Conservation (phyloP, 2,329 filamentous ascomycete species). For the Claviceps purpurea region DNA sequence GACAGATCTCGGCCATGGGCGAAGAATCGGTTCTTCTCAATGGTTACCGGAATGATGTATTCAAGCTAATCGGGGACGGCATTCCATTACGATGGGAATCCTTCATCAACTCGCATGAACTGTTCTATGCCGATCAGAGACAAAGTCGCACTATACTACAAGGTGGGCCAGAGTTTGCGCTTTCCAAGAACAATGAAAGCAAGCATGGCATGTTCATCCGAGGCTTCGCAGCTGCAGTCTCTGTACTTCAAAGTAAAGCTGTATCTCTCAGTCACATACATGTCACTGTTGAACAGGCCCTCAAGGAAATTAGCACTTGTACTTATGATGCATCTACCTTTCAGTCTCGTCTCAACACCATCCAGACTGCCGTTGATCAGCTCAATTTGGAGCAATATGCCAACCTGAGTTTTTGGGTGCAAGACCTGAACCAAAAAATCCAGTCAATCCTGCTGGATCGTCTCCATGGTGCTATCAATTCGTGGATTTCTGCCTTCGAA, state of each 20-base stretch:
- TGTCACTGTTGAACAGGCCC: constrained; percentile 64
- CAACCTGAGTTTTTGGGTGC: constrained; percentile 84
- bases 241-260: constrained; percentile 79
- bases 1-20: constrained; percentile 72
- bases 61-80: constrained; percentile 70
- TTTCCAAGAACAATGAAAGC: constrained; percentile 55
- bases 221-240: constrained; percentile 79
- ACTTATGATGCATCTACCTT: constrained; percentile 72
- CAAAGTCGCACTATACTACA: constrained; percentile 31
- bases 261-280: constrained; percentile 66
- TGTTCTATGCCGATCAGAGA: constrained; percentile 46
- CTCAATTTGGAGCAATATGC: constrained; percentile 93
- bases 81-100: constrained; percentile 92
- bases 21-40: constrained; percentile 79
- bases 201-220: constrained; percentile 95
- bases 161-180: constrained; percentile 25
- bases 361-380: constrained; percentile 90
- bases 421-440: constrained; percentile 73
- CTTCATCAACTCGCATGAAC: constrained; percentile 91
- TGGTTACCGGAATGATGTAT: constrained; percentile 85
- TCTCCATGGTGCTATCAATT: constrained; percentile 67
- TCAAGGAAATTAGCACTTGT: constrained; percentile 73
- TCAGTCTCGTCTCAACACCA: constrained; percentile 63
- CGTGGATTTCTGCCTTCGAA: constrained; percentile 82
- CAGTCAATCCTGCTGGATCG: constrained; percentile 68